Percentiles rank a stretch among this genome's conserved stretches.
Conservation (phyloP, 306 rosid species). For the Cucurbita moschata region DNA sequence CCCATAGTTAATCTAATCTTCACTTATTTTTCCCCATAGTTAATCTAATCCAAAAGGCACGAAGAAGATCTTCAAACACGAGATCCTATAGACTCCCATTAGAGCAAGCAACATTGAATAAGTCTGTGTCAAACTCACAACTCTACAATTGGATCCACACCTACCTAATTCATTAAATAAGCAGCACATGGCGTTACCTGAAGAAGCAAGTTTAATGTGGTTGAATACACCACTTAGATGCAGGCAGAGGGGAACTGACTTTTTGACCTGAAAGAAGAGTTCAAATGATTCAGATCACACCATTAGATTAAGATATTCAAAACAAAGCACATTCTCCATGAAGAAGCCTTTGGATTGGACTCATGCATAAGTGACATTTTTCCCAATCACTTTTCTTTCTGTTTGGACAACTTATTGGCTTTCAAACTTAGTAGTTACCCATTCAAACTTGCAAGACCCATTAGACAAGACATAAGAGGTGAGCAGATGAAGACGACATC, state of each 20-base stretch:
- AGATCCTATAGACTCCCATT: neutral
- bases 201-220: neutral
- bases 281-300: neutral
- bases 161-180: neutral
- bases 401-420: neutral
- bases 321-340: neutral
- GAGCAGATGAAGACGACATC: slow-evolving; percentile 4
- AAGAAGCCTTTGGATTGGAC: neutral
- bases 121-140: neutral
- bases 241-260: neutral
- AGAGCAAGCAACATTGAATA: neutral
- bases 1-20: neutral
- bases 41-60: neutral
- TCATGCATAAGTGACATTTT: neutral
- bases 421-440: neutral
- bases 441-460: slow-evolving; percentile 1
- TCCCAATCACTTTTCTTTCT: neutral
- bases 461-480: neutral
- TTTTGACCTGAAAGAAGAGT: neutral
- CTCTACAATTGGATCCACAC: neutral
- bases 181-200: slow-evolving; percentile 7
- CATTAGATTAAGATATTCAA: neutral
- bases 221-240: slow-evolving; percentile 1
- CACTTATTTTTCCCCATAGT: neutral
- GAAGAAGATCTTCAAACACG: neutral